These are phyloP conservation scores for Penicillium sp. DNA, from an alignment of 2,329 filamentous ascomycete genomes.

Conservation along the genomic window DNA sequence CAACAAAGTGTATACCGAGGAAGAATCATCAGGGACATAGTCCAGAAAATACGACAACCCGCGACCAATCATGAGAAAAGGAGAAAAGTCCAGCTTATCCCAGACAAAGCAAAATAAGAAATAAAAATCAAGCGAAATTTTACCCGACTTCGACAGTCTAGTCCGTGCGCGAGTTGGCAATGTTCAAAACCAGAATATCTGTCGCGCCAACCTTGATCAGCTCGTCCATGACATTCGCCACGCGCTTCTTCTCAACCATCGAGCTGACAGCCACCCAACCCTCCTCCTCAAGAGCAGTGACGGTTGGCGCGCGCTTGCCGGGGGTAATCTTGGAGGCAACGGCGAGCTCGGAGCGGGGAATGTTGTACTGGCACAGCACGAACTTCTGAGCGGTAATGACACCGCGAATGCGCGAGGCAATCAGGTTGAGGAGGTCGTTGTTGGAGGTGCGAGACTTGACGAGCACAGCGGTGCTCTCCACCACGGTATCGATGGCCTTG, in stretches of 20 bases:
- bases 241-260: conserved; percentile 88
- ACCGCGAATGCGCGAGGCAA: conserved; percentile 82
- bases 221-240: conserved; percentile 85
- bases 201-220: conserved; percentile 73
- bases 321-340: conserved; percentile 78
- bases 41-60: neutral
- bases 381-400: conserved; percentile 95
- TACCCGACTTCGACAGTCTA: conserved; percentile 18
- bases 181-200: conserved; percentile 82
- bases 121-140: conserved; percentile 13
- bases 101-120: conserved; percentile 7
- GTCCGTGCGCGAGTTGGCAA: conserved; percentile 72
- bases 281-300: conserved; percentile 84
- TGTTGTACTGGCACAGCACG: conserved; percentile 95
- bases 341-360: conserved; percentile 69
- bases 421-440: conserved; percentile 79
- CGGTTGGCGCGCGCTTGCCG: conserved; percentile 87
- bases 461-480: conserved; percentile 83
- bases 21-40: conserved; percentile 12
- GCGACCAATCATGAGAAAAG: conserved; percentile 10
- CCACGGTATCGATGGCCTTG: conserved; percentile 90
- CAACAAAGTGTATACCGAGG: neutral
- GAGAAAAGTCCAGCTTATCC: neutral
- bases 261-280: conserved; percentile 92
- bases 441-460: conserved; percentile 87